phyloP scores from a whole-genome alignment of 257 asterid species.

The Linderniella brevidens region DNA sequence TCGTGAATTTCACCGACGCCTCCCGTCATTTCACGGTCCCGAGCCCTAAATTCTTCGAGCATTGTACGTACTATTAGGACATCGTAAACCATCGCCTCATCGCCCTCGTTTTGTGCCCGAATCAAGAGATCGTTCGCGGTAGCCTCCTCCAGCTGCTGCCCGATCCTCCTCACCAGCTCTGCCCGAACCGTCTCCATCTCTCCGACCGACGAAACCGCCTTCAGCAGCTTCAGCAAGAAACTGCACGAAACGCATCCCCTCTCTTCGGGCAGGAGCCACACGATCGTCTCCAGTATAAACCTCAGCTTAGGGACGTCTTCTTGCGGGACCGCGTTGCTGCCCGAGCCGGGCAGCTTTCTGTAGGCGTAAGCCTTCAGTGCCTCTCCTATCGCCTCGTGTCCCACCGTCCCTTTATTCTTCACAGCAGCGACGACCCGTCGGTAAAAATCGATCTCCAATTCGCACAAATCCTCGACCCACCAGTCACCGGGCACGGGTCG shows the following conservation, averaged over 20 bases:
- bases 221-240: slow-evolving; percentile 67
- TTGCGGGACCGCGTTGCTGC: slow-evolving; percentile 55
- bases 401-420: slow-evolving; percentile 69
- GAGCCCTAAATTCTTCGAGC: slow-evolving; percentile 29
- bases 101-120: slow-evolving; percentile 25
- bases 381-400: slow-evolving; percentile 48
- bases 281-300: slow-evolving; percentile 58
- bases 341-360: slow-evolving; percentile 76
- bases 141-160: slow-evolving; percentile 68
- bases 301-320: slow-evolving; percentile 41
- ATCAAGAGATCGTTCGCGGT: slow-evolving; percentile 48
- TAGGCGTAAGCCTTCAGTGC: slow-evolving; percentile 65
- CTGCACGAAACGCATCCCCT: slow-evolving; percentile 53
- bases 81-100: slow-evolving; percentile 46
- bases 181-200: slow-evolving; percentile 47
- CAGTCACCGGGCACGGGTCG: slow-evolving; percentile 60
- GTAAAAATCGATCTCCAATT: slow-evolving; percentile 60
- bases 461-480: slow-evolving; percentile 93
- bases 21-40: too few relatives aligned
- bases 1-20: too few relatives aligned
- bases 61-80: slow-evolving; percentile 50
- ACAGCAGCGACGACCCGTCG: slow-evolving; percentile 63
- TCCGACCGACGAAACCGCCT: slow-evolving; percentile 51
- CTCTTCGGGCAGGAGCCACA: slow-evolving; percentile 62
- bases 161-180: slow-evolving; percentile 32